Evolutionary conservation across 2,329 filamentous ascomycete genomes (phyloP).

Genomic region (Pseudogymnoascus sp.): DNA sequence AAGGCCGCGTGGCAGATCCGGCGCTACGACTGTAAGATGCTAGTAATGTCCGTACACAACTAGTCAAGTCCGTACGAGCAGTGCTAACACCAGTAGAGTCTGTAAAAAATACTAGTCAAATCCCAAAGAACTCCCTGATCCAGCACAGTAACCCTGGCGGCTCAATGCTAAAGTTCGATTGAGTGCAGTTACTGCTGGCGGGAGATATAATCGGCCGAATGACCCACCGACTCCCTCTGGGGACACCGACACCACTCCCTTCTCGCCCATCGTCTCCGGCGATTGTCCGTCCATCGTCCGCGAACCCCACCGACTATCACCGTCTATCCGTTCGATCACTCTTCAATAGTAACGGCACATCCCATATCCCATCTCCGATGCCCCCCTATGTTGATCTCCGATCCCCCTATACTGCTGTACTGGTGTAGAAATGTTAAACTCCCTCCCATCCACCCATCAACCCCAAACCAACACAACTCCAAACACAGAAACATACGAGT

Average conservation of each 20-base stretch:
- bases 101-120: neutral
- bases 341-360: neutral
- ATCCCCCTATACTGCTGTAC: neutral
- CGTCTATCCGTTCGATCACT: neutral
- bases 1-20: neutral
- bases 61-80: too few relatives aligned
- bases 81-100: neutral
- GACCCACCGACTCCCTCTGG: neutral
- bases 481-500: neutral
- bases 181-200: too few relatives aligned
- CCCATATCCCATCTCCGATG: too few relatives aligned
- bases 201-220: neutral
- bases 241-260: too few relatives aligned
- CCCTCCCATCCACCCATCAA: neutral
- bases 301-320: neutral
- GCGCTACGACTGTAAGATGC: neutral
- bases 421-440: too few relatives aligned
- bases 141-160: neutral
- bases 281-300: neutral
- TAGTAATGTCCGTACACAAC: neutral
- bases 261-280: neutral
- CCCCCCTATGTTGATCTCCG: neutral
- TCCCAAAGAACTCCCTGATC: neutral
- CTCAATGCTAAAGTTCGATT: neutral
- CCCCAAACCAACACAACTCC: neutral